Conservation (phyloP, 768 basidiomycete genomes). For the Trametes maxima region DNA sequence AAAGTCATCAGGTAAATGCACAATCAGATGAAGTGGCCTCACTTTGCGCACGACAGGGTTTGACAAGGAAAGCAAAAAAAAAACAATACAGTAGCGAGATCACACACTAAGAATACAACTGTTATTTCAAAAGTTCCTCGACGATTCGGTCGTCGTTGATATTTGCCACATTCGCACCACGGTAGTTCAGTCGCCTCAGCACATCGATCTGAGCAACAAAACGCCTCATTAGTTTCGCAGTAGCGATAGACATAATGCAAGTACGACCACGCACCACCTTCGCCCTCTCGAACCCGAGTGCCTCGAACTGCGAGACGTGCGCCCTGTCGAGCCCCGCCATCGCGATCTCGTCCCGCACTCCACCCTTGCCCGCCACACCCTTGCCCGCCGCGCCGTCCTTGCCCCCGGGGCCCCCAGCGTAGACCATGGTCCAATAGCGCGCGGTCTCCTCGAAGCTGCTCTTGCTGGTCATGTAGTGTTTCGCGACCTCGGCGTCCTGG, state of each 20-base stretch:
- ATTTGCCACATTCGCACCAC: constrained; percentile 77
- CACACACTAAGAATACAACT: constrained; percentile 16
- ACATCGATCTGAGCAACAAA: constrained; percentile 68
- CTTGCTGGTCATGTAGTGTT: constrained; percentile 91
- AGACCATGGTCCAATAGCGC: constrained; percentile 90
- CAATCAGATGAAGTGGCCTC: neutral
- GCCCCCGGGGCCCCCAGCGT: constrained; percentile 72
- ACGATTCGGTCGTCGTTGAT: constrained; percentile 84
- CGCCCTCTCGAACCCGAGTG: constrained; percentile 75
- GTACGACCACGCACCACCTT: constrained; percentile 75
- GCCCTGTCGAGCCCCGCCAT: constrained; percentile 81
- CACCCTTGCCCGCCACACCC: constrained; percentile 20
- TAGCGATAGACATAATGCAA: neutral
- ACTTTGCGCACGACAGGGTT: neutral
- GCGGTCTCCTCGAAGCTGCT: constrained; percentile 90
- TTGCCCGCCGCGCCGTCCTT: constrained; percentile 40
- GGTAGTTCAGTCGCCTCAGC: constrained; percentile 86
- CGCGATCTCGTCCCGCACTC: constrained; percentile 49
- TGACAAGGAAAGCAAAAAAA: neutral
- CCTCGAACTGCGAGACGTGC: constrained; percentile 84
- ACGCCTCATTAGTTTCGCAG: neutral
- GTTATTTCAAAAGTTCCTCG: constrained; percentile 77
- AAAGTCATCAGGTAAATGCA: too few relatives aligned
- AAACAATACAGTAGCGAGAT: neutral
- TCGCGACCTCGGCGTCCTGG: constrained; percentile 97